These are phyloP conservation scores for Cutaneotrichosporon dermatis DNA, from an alignment of 1,284 basidiomycete genomes.

Conservation along the genomic window DNA sequence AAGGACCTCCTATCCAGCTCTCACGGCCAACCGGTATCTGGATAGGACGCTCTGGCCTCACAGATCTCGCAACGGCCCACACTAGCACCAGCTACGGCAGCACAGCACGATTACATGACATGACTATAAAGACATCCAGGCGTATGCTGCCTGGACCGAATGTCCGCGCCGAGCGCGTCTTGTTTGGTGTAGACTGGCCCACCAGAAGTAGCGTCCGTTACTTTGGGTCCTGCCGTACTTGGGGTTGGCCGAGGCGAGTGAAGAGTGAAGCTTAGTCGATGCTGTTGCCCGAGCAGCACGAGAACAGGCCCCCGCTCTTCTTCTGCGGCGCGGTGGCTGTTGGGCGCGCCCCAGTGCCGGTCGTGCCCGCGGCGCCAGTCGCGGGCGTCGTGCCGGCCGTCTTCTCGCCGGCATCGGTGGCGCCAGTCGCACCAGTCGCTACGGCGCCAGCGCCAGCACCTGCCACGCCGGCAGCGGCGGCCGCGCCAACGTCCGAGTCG, in stretches of 20 bases:
- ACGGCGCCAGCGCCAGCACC: background rate
- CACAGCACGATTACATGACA: background rate
- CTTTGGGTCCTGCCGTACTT: no score
- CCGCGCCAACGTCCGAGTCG: background rate
- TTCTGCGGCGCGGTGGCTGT: conserved; percentile 16
- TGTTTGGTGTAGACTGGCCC: no score
- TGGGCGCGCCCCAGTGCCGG: conserved; percentile 1
- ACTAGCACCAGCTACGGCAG: no score
- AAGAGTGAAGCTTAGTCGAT: background rate
- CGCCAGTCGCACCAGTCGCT: conserved; percentile 1
- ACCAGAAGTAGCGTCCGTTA: no score
- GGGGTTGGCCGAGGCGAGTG: no score
- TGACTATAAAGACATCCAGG: background rate
- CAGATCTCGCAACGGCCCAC: no score
- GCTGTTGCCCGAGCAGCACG: conserved; percentile 34
- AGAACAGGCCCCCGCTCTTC: conserved; percentile 40
- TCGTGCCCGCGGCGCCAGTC: background rate
- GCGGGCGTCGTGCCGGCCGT: background rate
- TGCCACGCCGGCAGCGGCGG: no score
- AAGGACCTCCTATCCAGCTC: no score
- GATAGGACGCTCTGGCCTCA: no score
- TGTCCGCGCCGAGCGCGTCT: no score
- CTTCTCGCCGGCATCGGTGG: background rate
- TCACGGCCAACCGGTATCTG: no score
- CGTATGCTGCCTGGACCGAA: background rate